Base-by-base conservation (phyloP, 495 filamentous ascomycete species). In the Letharia lupina region DNA sequence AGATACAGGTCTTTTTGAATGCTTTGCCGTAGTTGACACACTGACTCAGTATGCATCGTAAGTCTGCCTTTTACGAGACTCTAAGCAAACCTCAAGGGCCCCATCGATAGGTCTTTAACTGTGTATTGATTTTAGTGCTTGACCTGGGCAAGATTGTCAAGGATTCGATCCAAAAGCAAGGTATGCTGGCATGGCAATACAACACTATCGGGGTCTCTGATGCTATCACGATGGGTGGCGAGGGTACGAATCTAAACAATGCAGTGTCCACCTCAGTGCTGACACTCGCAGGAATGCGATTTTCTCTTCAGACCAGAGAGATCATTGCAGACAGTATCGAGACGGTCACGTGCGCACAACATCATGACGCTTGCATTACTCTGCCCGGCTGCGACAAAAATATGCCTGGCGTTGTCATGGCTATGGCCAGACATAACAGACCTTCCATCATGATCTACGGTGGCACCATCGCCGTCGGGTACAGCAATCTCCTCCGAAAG, bases 371-470 rank as follows among this genome's bases (percentile, higher is more conserved):
- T 63, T 95, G 92, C 73, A 93, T 98, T 70, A 85, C 90, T 35
- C 93, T 98, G 68, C 92, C 94, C 2, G 94, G 94, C 13, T 98
- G 94, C 73, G 94, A 98, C 76, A 98, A 98, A 81, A 98, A 98
- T 71, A 98, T 98, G 94, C 94, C 94, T 2, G 94, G 94, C 66
- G 82, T 81, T 45, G 77, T 91, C n/a, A 90, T 91, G 86, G 88
- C 83, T 56, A 88, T 91, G 75, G 91, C 91, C 16, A 84, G 94
- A 50, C 91, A 96, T 76, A 97, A 98, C 77, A 85, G 93, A 20
- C 94, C 94, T 8, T 87, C 86, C 0, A 78, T 90, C 68, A 89
- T 89, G 86, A 83, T 90, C 48, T 98, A 97, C 73, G 94, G 94
- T 41, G 94, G 94, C 48, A 89, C 91, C 16, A 98, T 96, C 69